These are phyloP conservation scores for Hyaloscypha bicolor DNA, from an alignment of 495 filamentous ascomycete species.

Conservation along the genomic window DNA sequence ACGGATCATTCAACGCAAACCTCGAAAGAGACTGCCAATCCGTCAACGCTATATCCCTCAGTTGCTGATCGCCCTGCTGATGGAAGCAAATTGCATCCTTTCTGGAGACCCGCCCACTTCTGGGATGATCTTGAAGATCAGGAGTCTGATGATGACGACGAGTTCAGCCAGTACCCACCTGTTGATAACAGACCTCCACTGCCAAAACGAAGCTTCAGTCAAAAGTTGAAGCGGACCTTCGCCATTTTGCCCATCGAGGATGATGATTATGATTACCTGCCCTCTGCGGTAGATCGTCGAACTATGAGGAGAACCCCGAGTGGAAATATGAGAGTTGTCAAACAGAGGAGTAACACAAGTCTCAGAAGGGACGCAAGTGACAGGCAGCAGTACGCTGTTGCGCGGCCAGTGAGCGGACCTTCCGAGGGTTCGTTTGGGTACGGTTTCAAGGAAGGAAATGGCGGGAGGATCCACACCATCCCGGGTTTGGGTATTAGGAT, in stretches of 20 bases:
- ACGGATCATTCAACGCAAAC: conserved; percentile 28
- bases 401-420: conserved; percentile 22
- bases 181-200: conserved; percentile 45
- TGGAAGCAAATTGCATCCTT: conserved; percentile 69
- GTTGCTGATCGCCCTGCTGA: conserved; percentile 46
- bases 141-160: conserved; percentile 44
- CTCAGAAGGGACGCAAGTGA: conserved; percentile 12
- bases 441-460: conserved; percentile 36
- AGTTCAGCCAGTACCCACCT: conserved; percentile 27
- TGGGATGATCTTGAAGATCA: conserved; percentile 64
- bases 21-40: conserved; percentile 26
- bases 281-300: conserved; percentile 46
- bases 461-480: conserved; percentile 41
- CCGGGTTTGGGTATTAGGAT: conserved; percentile 51
- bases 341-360: conserved; percentile 36
- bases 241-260: conserved; percentile 49
- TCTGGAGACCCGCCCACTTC: conserved; percentile 76
- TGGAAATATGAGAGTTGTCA: conserved; percentile 52
- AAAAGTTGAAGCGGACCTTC: conserved; percentile 48
- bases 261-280: conserved; percentile 44
- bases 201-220: conserved; percentile 51
- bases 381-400: conserved; percentile 13
- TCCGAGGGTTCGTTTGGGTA: conserved; percentile 24
- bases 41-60: conserved; percentile 37
- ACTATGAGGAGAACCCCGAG: conserved; percentile 52